Evolutionary conservation across 768 basidiomycete species (phyloP).

Genomic region (Gloeophyllum trabeum): DNA sequence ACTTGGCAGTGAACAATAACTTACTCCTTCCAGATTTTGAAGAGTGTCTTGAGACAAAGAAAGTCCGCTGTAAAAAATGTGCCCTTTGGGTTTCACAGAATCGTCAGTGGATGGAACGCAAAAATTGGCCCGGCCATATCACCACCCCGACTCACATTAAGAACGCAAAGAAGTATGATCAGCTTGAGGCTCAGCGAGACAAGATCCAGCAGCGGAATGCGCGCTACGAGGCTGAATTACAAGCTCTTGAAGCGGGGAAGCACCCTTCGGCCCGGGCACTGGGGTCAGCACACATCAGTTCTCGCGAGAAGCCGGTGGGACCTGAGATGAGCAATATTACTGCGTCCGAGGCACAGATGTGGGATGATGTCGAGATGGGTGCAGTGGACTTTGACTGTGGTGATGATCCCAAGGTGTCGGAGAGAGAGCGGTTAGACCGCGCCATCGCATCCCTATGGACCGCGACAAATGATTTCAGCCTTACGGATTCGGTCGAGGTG

Average conservation of each 20-base stretch:
- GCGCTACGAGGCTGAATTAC: neutral
- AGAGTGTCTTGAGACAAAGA: neutral
- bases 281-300: no score
- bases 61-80: neutral
- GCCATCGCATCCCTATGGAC: no score
- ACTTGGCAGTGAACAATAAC: neutral
- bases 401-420: no score
- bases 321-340: no score
- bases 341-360: neutral
- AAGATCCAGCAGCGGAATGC: neutral
- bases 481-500: no score
- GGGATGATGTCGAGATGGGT: neutral
- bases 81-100: neutral
- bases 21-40: neutral
- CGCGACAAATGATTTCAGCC: no score
- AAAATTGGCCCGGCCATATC: neutral
- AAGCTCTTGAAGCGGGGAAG: neutral
- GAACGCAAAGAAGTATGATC: no score
- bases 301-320: neutral
- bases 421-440: no score
- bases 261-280: no score
- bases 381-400: neutral
- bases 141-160: neutral
- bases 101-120: neutral
- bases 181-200: no score